These are phyloP conservation scores for Extremus antarcticus DNA, from an alignment of 495 filamentous ascomycete genomes.

Conservation along the genomic window DNA sequence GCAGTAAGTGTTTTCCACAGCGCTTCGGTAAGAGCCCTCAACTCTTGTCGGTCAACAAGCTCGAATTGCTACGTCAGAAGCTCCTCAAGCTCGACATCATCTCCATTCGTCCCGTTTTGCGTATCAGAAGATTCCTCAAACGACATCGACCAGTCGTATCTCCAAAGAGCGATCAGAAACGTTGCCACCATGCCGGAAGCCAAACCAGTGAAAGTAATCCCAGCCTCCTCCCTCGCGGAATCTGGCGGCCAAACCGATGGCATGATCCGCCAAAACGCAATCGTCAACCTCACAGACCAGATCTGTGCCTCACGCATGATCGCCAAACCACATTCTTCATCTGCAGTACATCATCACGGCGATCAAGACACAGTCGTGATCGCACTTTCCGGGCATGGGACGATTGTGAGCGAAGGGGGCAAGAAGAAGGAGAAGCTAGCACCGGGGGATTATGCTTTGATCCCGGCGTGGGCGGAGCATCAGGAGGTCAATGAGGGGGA, in stretches of 20 bases:
- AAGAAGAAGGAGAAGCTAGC: conserved; percentile 40
- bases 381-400: conserved; percentile 38
- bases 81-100: neutral
- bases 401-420: conserved; percentile 37
- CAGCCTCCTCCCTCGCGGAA: conserved; percentile 17
- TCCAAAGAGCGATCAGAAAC: too few species aligned
- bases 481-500: conserved; percentile 55
- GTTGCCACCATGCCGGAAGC: conserved; percentile 11
- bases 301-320: conserved; percentile 44
- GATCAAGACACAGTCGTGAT: conserved; percentile 46
- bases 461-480: conserved; percentile 55
- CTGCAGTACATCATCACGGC: conserved; percentile 44
- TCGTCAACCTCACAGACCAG: conserved; percentile 46
- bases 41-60: neutral
- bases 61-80: neutral
- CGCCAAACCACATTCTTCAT: conserved; percentile 41
- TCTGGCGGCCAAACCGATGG: conserved; percentile 38
- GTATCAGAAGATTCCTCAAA: too few species aligned
- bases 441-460: conserved; percentile 52
- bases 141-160: neutral
- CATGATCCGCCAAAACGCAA: conserved; percentile 46
- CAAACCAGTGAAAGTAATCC: conserved; percentile 22
- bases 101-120: neutral
- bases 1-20: too few species aligned
- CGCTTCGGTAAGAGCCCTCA: too few species aligned